phyloP scores from a whole-genome alignment of 2,329 filamentous ascomycete species.

The Fusarium proliferatum region DNA sequence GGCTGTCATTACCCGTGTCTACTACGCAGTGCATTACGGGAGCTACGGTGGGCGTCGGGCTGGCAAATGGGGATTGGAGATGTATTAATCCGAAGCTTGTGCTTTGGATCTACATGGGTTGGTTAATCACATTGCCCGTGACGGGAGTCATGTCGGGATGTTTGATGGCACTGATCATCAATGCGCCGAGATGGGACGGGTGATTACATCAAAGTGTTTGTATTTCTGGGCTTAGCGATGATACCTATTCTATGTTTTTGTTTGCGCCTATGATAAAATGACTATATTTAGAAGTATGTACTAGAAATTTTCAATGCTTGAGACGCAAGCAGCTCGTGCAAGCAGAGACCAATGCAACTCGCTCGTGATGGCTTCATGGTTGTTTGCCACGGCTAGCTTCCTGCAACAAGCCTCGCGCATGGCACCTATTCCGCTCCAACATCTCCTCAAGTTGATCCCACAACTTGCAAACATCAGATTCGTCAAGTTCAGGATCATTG shows the following conservation, averaged over 20 bases:
- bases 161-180: conserved; percentile 65
- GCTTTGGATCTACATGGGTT: conserved; percentile 67
- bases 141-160: conserved; percentile 62
- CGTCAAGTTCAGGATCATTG: not conserved
- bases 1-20: conserved; percentile 67
- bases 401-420: not conserved
- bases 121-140: conserved; percentile 64
- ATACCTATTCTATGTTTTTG: conserved; percentile 7
- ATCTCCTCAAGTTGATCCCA: not conserved
- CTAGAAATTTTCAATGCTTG: not conserved
- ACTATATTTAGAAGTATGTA: not conserved
- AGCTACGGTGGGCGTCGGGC: conserved; percentile 70
- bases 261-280: not conserved
- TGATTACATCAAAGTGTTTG: not conserved
- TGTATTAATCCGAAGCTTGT: conserved; percentile 71
- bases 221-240: not conserved
- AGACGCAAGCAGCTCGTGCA: too few relatives aligned
- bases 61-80: conserved; percentile 67
- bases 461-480: not conserved
- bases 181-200: conserved; percentile 57
- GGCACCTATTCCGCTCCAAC: not conserved
- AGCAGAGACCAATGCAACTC: not conserved
- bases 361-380: not conserved
- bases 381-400: not conserved
- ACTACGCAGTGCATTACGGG: conserved; percentile 74